phyloP scores from a whole-genome alignment of 2,329 filamentous ascomycete genomes.

The Celoporthe dispersa region DNA sequence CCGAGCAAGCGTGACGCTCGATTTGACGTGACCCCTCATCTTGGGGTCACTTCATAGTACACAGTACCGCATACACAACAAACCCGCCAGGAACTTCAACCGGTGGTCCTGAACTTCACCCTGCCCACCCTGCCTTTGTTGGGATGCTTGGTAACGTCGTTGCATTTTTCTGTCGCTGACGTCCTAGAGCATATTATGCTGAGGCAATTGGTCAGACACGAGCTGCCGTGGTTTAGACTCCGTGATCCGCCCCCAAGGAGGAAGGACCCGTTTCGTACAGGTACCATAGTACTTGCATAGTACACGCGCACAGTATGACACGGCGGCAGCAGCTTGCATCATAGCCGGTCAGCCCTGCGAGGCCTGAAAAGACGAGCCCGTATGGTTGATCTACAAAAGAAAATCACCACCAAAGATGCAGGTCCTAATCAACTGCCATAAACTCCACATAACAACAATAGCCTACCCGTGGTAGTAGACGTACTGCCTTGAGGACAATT shows the following conservation, averaged over 20 bases:
- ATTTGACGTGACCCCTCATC: not conserved
- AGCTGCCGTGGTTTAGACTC: not conserved
- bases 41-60: not conserved
- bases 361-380: not conserved
- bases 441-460: not conserved
- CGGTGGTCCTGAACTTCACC: conserved; percentile 1
- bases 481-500: not conserved
- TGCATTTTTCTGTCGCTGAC: not conserved
- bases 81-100: not conserved
- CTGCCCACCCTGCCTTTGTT: not conserved
- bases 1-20: not conserved
- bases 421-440: not conserved
- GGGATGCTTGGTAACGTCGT: not conserved
- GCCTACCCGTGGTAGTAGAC: not conserved
- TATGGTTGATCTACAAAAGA: not conserved
- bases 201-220: conserved; percentile 3
- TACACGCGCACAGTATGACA: not conserved
- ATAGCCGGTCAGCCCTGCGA: not conserved
- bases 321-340: not conserved
- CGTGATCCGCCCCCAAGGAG: conserved; percentile 5
- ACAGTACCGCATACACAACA: not conserved
- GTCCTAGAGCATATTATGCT: not conserved
- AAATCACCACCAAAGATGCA: not conserved
- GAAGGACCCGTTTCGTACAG: conserved; percentile 4
- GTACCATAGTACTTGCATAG: not conserved